Base-by-base conservation (phyloP, 495 filamentous ascomycete species). In the Lentithecium fluviatile region DNA sequence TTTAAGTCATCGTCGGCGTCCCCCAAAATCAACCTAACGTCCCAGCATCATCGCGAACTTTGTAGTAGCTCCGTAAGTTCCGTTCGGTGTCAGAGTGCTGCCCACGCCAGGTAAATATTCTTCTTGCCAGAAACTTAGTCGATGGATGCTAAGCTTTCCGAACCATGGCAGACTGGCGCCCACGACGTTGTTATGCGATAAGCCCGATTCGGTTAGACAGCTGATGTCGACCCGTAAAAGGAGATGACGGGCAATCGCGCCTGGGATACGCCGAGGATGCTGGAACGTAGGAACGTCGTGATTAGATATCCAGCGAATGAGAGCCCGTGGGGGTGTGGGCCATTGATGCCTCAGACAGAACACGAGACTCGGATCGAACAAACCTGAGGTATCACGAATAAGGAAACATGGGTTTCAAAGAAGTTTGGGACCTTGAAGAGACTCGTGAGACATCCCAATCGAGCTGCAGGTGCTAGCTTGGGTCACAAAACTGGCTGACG, bases 331-430 rank as follows among this genome's bases (percentile, higher is more conserved):
- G 38, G 21, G 42, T 21, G 42, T 21, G 43, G 24, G 45, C 8
- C 11, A 8, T 42, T 46, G 40, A 12, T n/a, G 48, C 32, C 25
- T 52, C 19, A 47, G 26, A 32, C 37, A 6, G 37, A 36, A 13
- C 15, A 19, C 50, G 58, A 60, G 58, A 54, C 40, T 48, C 36
- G 46, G 37, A 26, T 47, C 58, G 58, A 47, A 53, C 50, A 26
- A 19, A 36, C 48, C 26, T 54, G 49, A 48, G 37, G 58, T 60
- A 36, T 60, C 58, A 40, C 53, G 23, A 8, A 54, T 52, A 52
- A 52, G 21, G 32, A 29, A 42, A 32, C 38, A 21, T 43, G 40
- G 40, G 13, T 43, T 43, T 15, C 15, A 32, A 32, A 32, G 29
- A 32, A 32, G 10, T 3, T 3, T 10, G 4, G 10, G 3, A 32